phyloP scores from a whole-genome alignment of 495 filamentous ascomycete genomes.

The Penicillium flavigenum region DNA sequence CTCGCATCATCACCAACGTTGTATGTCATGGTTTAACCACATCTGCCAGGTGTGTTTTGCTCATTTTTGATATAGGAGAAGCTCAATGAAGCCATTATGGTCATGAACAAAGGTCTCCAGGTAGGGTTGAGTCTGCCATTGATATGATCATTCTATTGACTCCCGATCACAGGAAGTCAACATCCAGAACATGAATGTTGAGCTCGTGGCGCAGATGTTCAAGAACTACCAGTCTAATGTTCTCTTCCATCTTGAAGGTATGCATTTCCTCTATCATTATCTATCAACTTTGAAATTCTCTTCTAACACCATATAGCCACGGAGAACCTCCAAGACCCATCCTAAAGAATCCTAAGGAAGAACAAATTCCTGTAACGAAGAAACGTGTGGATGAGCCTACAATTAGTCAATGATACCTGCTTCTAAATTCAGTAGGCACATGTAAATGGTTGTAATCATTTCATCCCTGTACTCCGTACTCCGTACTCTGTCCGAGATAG shows the following conservation, averaged over 20 bases:
- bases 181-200: constrained; percentile 96
- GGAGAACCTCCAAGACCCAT: constrained; percentile 79
- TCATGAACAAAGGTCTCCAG: constrained; percentile 88
- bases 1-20: constrained; percentile 95
- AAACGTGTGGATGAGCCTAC: constrained; percentile 13
- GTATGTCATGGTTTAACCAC: constrained; percentile 47
- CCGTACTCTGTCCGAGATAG: not conserved
- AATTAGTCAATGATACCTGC: constrained; percentile 9
- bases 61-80: constrained; percentile 67
- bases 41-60: not conserved
- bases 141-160: constrained; percentile 3
- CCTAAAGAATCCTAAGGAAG: constrained; percentile 35
- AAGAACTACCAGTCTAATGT: constrained; percentile 99
- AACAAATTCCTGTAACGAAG: constrained; percentile 12
- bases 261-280: not conserved
- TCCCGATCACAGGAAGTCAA: constrained; percentile 75
- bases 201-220: constrained; percentile 98
- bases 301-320: constrained; percentile 57
- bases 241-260: constrained; percentile 95
- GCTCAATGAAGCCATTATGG: constrained; percentile 89
- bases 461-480: not conserved
- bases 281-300: not conserved
- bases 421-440: not conserved
- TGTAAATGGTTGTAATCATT: not conserved
- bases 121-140: constrained; percentile 40